Percentiles rank a stretch among this genome's conserved stretches.
Evolutionary conservation across 2,329 filamentous ascomycete genomes (phyloP).

Genomic region (Colletotrichum orchidophilum): DNA sequence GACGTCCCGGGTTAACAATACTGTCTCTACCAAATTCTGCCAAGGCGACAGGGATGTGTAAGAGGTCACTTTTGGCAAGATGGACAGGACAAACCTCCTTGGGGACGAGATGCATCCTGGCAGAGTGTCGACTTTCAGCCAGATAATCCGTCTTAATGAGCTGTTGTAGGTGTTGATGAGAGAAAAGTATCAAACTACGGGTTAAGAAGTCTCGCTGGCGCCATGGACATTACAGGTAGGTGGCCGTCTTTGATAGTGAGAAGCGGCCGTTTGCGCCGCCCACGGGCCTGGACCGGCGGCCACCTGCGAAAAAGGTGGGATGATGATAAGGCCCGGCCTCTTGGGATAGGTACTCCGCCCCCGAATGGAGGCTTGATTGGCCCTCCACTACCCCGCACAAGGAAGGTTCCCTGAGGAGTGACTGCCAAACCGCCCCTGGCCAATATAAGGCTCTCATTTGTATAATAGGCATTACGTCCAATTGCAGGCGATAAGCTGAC

Average conservation of each 20-base stretch:
- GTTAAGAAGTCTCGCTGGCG: neutral
- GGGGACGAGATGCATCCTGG: constrained; percentile 57
- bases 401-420: constrained; percentile 8
- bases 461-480: constrained; percentile 33
- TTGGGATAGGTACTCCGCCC: neutral
- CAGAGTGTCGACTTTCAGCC: neutral
- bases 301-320: constrained; percentile 25
- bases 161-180: neutral
- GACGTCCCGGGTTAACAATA: constrained; percentile 32
- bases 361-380: constrained; percentile 19
- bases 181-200: neutral
- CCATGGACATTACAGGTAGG: neutral
- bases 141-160: neutral
- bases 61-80: constrained; percentile 8
- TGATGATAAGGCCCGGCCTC: constrained; percentile 27
- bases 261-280: constrained; percentile 9
- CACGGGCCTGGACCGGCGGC: constrained; percentile 33
- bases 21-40: neutral
- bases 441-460: constrained; percentile 23
- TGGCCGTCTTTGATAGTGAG: constrained; percentile 12
- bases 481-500: constrained; percentile 30
- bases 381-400: constrained; percentile 27
- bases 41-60: constrained; percentile 32
- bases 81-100: constrained; percentile 52
- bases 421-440: constrained; percentile 1